Conservation (phyloP, 257 asterid genomes). For the Sherardia arvensis region DNA sequence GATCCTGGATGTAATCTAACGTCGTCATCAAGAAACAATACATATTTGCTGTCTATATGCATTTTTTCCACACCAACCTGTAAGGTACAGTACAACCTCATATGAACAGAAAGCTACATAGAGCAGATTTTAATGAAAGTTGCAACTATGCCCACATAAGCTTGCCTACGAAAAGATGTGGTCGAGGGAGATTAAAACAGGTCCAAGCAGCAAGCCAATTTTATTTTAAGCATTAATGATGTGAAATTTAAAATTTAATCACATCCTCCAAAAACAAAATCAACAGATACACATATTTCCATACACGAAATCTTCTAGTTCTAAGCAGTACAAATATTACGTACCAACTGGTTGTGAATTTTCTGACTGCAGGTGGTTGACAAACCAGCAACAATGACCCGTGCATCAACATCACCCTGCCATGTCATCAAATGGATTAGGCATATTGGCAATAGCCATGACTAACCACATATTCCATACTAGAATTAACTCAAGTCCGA, state of each 20-base stretch:
- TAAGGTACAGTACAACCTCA: slow-evolving; percentile 9
- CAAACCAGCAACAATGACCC: slow-evolving; percentile 72
- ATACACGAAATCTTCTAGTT: background rate
- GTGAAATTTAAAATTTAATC: background rate
- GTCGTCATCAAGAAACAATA: slow-evolving; percentile 90
- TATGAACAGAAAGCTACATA: background rate
- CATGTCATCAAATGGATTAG: slow-evolving; percentile 4
- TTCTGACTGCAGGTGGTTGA: slow-evolving; percentile 98
- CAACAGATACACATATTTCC: background rate
- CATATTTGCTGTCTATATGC: slow-evolving; percentile 91
- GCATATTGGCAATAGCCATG: background rate
- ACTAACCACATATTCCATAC: background rate
- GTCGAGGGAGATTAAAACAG: background rate
- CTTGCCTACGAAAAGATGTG: too few species aligned
- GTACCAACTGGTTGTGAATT: slow-evolving; percentile 97
- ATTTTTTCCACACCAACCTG: slow-evolving; percentile 93
- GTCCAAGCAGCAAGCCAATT: background rate
- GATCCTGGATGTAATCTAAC: slow-evolving; percentile 99
- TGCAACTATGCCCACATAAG: background rate
- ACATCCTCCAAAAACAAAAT: background rate
- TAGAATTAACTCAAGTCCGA: background rate
- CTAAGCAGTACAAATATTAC: background rate
- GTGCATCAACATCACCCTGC: slow-evolving; percentile 82
- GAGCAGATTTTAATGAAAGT: background rate
- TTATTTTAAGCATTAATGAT: background rate